phyloP scores from a whole-genome alignment of 2,329 filamentous ascomycete species.

The Massarina eburnea region DNA sequence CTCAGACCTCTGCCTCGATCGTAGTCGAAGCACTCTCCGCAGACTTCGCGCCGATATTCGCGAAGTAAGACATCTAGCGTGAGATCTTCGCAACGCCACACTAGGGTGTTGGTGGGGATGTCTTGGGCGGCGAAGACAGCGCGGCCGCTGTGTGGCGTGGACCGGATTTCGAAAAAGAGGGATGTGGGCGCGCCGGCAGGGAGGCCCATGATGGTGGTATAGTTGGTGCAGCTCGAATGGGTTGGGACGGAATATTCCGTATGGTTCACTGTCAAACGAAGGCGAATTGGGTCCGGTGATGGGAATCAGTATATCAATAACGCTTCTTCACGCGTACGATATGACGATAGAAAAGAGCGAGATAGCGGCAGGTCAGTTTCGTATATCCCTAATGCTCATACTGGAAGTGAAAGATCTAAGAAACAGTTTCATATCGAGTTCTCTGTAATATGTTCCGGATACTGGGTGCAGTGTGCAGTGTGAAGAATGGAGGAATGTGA shows the following conservation, averaged over 20 bases:
- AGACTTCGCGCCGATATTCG: slow-evolving; percentile 52
- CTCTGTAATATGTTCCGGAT: background rate
- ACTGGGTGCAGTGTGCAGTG: background rate
- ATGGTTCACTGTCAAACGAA: slow-evolving; percentile 10
- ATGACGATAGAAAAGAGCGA: too few relatives aligned
- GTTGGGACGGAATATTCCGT: too few relatives aligned
- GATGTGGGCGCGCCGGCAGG: slow-evolving; percentile 30
- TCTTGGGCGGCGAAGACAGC: slow-evolving; percentile 46
- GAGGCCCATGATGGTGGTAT: slow-evolving; percentile 8
- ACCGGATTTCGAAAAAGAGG: slow-evolving; percentile 39
- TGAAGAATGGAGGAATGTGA: background rate
- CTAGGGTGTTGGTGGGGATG: slow-evolving; percentile 38
- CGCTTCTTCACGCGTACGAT: background rate
- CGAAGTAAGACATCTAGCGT: slow-evolving; percentile 46
- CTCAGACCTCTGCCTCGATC: slow-evolving; percentile 46
- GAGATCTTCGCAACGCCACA: slow-evolving; percentile 43
- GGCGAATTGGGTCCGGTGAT: background rate
- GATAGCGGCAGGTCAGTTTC: slow-evolving; percentile 20
- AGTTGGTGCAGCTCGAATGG: slow-evolving; percentile 17
- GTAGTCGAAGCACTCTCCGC: slow-evolving; percentile 51
- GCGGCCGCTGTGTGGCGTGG: slow-evolving; percentile 48
- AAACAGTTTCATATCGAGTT: slow-evolving; percentile 24
- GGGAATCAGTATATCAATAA: background rate
- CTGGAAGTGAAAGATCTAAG: slow-evolving; percentile 25
- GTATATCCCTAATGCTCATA: slow-evolving; percentile 36